Percentiles rank a stretch among this genome's conserved stretches.
Conservation (phyloP, 257 asterid genomes). For the Perilla frutescens region DNA sequence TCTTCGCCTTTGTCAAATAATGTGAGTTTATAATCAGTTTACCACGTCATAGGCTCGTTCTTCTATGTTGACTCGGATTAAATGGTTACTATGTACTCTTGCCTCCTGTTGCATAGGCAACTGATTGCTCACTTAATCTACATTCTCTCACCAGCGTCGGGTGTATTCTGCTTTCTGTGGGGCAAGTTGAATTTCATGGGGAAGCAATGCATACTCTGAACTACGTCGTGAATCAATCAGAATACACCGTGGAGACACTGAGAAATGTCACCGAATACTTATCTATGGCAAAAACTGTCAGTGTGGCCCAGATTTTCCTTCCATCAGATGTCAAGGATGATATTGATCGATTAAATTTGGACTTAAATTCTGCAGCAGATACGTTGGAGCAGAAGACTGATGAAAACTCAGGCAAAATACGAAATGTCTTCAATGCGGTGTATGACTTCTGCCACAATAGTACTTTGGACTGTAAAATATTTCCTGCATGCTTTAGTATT, state of each 20-base stretch:
- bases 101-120: neutral
- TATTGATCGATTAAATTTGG: slow-evolving; percentile 72
- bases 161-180: slow-evolving; percentile 88
- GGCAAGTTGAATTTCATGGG: slow-evolving; percentile 78
- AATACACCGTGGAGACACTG: slow-evolving; percentile 83
- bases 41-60: neutral
- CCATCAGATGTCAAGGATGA: slow-evolving; percentile 77
- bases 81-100: slow-evolving; percentile 1
- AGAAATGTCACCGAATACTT: slow-evolving; percentile 82
- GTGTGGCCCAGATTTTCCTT: slow-evolving; percentile 85
- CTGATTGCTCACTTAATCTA: slow-evolving; percentile 16
- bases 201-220: slow-evolving; percentile 79
- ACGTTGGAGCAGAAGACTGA: slow-evolving; percentile 69
- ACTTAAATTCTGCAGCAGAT: slow-evolving; percentile 75
- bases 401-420: slow-evolving; percentile 69
- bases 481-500: slow-evolving; percentile 19
- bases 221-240: slow-evolving; percentile 93
- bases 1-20: neutral
- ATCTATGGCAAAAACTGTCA: slow-evolving; percentile 79
- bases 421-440: slow-evolving; percentile 71
- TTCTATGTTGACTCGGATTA: neutral
- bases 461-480: neutral
- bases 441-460: slow-evolving; percentile 46
- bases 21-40: neutral
- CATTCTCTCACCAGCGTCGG: slow-evolving; percentile 68